Evolutionary conservation across 176 grass and related monocot genomes (phyloP).

Genomic region (Zoysia japonica): DNA sequence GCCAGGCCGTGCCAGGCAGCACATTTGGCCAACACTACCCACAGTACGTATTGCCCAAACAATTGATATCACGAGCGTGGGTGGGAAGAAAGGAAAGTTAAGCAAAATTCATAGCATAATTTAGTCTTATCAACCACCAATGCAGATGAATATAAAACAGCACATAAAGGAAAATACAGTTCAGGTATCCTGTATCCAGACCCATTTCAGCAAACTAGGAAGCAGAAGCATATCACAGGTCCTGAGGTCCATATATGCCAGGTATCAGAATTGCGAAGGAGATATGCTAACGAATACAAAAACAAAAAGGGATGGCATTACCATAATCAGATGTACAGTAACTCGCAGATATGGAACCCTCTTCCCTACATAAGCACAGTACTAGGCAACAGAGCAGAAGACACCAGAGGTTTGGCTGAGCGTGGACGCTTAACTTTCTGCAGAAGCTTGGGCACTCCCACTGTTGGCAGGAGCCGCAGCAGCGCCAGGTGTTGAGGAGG

Average conservation of each 20-base stretch:
- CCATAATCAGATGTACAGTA: neutral
- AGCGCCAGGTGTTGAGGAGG: slow-evolving; percentile 7
- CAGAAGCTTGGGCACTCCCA: slow-evolving; percentile 27
- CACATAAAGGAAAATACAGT: neutral
- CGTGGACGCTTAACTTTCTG: slow-evolving; percentile 36
- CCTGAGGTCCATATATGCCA: neutral
- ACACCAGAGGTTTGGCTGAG: slow-evolving; percentile 19
- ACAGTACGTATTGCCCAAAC: too few relatives aligned
- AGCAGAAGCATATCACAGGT: neutral
- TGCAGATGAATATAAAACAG: neutral
- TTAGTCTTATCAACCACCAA: too few relatives aligned
- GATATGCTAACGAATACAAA: neutral
- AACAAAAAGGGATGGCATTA: neutral
- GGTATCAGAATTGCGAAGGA: neutral
- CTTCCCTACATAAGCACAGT: slow-evolving; percentile 19
- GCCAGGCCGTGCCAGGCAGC: too few relatives aligned
- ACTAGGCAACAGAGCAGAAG: slow-evolving; percentile 7
- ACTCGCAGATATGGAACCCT: neutral
- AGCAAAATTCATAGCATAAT: too few relatives aligned
- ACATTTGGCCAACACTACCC: too few relatives aligned
- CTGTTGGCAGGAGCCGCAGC: slow-evolving; percentile 47
- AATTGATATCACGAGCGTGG: too few relatives aligned
- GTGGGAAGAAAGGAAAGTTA: too few relatives aligned
- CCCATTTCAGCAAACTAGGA: neutral
- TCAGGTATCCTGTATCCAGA: neutral